These are phyloP conservation scores for Fonsecaea monophora DNA, from an alignment of 2,329 filamentous ascomycete genomes.

Conservation along the genomic window DNA sequence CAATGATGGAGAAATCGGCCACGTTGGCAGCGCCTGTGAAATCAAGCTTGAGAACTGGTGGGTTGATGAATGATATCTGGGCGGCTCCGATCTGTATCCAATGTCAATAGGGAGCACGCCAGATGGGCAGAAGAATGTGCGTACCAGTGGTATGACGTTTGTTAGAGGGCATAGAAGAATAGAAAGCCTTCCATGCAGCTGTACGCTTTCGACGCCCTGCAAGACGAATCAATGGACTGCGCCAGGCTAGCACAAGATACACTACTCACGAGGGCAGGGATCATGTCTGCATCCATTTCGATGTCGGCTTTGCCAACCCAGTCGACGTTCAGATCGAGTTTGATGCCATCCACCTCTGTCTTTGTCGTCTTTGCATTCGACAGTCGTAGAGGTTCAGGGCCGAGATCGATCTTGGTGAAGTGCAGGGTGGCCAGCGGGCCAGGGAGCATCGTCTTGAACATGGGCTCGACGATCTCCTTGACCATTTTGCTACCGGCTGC, in stretches of 20 bases:
- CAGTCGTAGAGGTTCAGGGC: slow-evolving; percentile 32
- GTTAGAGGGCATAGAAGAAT: slow-evolving; percentile 35
- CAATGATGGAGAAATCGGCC: slow-evolving; percentile 34
- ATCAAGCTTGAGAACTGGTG: slow-evolving; percentile 36
- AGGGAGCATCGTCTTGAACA: slow-evolving; percentile 37
- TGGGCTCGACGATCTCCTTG: slow-evolving; percentile 38
- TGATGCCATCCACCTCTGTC: slow-evolving; percentile 33
- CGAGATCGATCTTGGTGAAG: slow-evolving; percentile 37
- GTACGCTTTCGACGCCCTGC: slow-evolving; percentile 32
- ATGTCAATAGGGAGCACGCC: slow-evolving; percentile 17
- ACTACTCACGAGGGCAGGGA: slow-evolving; percentile 34
- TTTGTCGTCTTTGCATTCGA: slow-evolving; percentile 36
- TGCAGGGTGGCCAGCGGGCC: slow-evolving; percentile 33
- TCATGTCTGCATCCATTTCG: slow-evolving; percentile 35
- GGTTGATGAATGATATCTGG: slow-evolving; percentile 35
- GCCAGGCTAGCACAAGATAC: slow-evolving; percentile 11
- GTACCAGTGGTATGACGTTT: slow-evolving; percentile 36
- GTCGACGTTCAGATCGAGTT: slow-evolving; percentile 35
- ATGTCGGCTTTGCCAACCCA: slow-evolving; percentile 37
- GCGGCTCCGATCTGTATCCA: slow-evolving; percentile 33
- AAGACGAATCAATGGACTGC: slow-evolving; percentile 22
- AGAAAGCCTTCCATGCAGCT: slow-evolving; percentile 34
- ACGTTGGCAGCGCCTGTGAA: slow-evolving; percentile 36
- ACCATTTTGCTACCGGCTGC: slow-evolving; percentile 35
- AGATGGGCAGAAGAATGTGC: slow-evolving; percentile 14